A percentile compares a stretch with the other conserved stretches of the same genome.
Conservation (phyloP, 768 basidiomycete genomes). For the Podaxis pistillaris region DNA sequence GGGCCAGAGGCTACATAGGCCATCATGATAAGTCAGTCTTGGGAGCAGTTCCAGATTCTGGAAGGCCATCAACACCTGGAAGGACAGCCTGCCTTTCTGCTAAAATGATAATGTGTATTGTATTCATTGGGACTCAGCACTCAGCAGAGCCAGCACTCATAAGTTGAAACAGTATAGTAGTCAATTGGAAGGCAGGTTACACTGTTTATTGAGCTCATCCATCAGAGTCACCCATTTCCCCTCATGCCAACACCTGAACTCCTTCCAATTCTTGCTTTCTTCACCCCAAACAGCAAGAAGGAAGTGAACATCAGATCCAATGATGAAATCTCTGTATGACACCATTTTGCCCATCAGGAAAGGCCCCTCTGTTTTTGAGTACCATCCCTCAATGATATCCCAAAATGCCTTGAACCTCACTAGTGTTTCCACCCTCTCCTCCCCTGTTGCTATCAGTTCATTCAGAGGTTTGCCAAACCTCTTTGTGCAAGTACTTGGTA, state of each 20-base stretch:
- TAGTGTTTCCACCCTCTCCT: not conserved
- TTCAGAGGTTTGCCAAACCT: not conserved
- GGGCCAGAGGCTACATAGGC: too few relatives aligned
- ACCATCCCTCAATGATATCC: not conserved
- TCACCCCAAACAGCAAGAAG: slow-evolving; percentile 20
- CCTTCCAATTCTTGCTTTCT: slow-evolving; percentile 27
- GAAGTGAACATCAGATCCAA: not conserved
- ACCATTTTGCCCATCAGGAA: slow-evolving; percentile 24
- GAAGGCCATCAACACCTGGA: too few relatives aligned
- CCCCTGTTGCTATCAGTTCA: not conserved
- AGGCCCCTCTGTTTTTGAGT: not conserved
- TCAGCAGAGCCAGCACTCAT: too few relatives aligned
- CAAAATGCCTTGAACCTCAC: slow-evolving; percentile 8
- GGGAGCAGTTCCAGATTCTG: too few relatives aligned
- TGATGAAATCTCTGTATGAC: not conserved
- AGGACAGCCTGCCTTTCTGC: too few relatives aligned
- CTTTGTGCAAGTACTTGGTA: not conserved
- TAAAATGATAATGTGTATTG: too few relatives aligned
- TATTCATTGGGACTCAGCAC: too few relatives aligned
- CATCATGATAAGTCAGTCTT: too few relatives aligned
- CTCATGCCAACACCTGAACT: slow-evolving; percentile 21
- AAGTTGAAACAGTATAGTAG: too few relatives aligned
- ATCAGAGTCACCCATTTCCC: slow-evolving; percentile 24
- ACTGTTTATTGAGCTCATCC: not conserved
- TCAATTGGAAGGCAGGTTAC: not conserved